Conservation (phyloP, 257 asterid genomes). For the Hygrophila difformis region DNA sequence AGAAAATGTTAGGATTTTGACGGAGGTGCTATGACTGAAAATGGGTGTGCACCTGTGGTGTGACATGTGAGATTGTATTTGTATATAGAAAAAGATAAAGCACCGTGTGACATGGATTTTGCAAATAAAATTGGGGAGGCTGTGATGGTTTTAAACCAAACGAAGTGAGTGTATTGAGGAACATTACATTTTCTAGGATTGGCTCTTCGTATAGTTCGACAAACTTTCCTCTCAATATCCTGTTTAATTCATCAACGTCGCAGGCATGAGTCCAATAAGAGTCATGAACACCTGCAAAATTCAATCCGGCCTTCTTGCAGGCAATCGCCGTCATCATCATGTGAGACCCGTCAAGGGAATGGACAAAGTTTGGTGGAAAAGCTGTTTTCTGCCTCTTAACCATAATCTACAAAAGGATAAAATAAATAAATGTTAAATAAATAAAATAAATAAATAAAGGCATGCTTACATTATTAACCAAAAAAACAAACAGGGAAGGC, state of each 20-base stretch:
- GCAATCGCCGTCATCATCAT: conserved; percentile 99
- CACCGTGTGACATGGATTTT: background rate
- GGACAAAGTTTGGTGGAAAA: conserved; percentile 95
- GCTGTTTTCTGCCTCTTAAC: conserved; percentile 91
- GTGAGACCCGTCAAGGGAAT: conserved; percentile 94
- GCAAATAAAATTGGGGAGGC: background rate
- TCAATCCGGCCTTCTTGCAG: conserved; percentile 81
- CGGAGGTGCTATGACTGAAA: background rate
- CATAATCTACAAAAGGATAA: conserved; percentile 53
- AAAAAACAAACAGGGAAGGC: too few relatives aligned
- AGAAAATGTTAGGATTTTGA: conserved; percentile 15
- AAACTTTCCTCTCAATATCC: conserved; percentile 69
- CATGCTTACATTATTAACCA: too few relatives aligned
- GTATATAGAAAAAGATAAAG: background rate
- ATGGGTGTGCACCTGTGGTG: background rate
- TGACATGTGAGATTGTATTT: background rate
- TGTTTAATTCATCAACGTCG: conserved; percentile 77
- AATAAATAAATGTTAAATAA: too few relatives aligned
- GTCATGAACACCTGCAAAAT: conserved; percentile 98
- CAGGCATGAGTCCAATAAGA: conserved; percentile 99
- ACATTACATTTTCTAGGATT: conserved; percentile 74
- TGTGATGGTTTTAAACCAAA: conserved; percentile 3
- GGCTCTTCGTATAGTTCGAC: conserved; percentile 83
- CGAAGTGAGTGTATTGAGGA: conserved; percentile 10
- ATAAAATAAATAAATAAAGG: too few relatives aligned